These are phyloP conservation scores for Phytophthora tentaculata DNA, from an alignment of 352 stramenopile species.

Conservation along the genomic window DNA sequence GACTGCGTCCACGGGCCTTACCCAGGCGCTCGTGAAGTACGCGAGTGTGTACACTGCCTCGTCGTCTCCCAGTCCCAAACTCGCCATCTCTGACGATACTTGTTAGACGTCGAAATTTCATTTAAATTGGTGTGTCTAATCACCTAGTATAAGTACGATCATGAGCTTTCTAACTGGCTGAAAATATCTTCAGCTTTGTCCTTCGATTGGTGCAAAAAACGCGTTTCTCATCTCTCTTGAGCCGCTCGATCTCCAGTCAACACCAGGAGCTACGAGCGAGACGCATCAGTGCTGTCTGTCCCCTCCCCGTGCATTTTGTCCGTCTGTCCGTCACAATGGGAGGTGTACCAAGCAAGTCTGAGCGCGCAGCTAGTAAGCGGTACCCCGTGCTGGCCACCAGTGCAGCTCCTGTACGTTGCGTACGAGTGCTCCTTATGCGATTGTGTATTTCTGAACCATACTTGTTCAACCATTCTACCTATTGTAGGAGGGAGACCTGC, in stretches of 20 bases:
- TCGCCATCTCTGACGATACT: conserved; percentile 17
- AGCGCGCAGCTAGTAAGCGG: conserved; percentile 21
- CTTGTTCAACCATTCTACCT: conserved; percentile 8
- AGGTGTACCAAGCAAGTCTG: conserved; percentile 48
- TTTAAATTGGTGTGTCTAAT: conserved; percentile 19
- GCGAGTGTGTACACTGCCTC: conserved; percentile 45
- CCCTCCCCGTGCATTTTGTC: conserved; percentile 18
- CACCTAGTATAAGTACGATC: conserved; percentile 21
- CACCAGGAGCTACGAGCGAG: conserved; percentile 23
- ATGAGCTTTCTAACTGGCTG: neutral
- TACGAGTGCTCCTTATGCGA: neutral
- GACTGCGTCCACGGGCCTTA: conserved; percentile 36
- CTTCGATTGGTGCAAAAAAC: conserved; percentile 22
- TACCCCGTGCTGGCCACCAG: conserved; percentile 80
- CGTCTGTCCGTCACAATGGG: conserved; percentile 51
- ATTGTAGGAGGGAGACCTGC: conserved; percentile 48
- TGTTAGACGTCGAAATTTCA: too few species aligned
- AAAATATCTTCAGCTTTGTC: neutral
- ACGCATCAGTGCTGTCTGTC: conserved; percentile 20
- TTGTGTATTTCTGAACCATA: conserved; percentile 1
- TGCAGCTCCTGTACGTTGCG: conserved; percentile 52
- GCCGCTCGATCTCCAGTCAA: conserved; percentile 45
- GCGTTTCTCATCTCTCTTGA: conserved; percentile 20
- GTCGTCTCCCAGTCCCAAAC: conserved; percentile 15
- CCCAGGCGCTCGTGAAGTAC: conserved; percentile 62